Conservation (phyloP, 2,329 filamentous ascomycete species). For the Colletotrichum destructivum region DNA sequence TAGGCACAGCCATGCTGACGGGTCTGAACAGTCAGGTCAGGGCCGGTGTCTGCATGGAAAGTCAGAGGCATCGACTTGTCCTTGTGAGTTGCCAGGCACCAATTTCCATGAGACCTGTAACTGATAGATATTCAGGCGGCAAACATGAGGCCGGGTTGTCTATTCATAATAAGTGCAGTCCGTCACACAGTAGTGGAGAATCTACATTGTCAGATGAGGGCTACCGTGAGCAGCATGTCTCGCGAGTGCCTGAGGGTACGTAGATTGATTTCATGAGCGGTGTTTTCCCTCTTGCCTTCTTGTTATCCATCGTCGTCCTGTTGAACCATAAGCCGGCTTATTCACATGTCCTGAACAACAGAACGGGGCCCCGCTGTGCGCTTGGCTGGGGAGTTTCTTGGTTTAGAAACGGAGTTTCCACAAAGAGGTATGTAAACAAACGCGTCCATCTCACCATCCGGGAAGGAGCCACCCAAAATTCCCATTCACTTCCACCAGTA, state of each 20-base stretch:
- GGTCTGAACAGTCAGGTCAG: not conserved
- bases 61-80: too few species aligned
- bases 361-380: not conserved
- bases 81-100: not conserved
- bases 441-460: not conserved
- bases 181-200: not conserved
- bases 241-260: slow-evolving; percentile 17
- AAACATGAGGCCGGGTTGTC: not conserved
- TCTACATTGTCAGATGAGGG: not conserved
- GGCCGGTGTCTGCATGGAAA: not conserved
- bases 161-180: not conserved
- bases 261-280: not conserved
- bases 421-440: slow-evolving; percentile 35
- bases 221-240: not conserved
- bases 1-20: not conserved
- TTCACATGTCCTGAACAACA: slow-evolving; percentile 19
- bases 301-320: not conserved
- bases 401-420: slow-evolving; percentile 21
- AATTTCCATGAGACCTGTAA: not conserved
- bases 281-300: not conserved
- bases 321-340: slow-evolving; percentile 1
- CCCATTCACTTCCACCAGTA: not conserved
- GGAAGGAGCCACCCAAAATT: not conserved
- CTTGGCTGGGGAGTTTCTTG: not conserved
- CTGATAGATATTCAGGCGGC: not conserved